A percentile compares a stretch with the other conserved stretches of the same genome.
Conservation (phyloP, 495 filamentous ascomycete genomes). For the Cercophora samala region DNA sequence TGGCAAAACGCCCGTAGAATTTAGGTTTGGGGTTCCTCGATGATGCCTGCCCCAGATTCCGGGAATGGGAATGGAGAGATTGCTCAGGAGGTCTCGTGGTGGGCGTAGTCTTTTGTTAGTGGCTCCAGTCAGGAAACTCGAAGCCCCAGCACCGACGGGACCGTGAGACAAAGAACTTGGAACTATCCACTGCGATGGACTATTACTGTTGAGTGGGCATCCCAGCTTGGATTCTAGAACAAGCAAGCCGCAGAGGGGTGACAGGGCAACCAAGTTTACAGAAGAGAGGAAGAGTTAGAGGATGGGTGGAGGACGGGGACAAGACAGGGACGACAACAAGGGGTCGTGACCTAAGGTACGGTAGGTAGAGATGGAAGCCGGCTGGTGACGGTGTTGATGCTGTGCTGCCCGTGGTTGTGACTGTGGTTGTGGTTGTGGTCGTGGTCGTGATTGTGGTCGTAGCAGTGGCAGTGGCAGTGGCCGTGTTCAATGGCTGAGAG, state of each 20-base stretch:
- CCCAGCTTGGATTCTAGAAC: not conserved
- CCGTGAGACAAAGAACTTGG: conserved; percentile 3
- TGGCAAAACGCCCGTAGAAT: conserved; percentile 25
- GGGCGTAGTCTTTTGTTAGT: not conserved
- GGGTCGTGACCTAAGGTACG: no score
- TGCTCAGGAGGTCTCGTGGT: conserved; percentile 7
- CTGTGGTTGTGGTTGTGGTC: not conserved
- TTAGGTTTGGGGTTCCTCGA: conserved; percentile 14
- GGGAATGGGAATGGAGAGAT: conserved; percentile 9
- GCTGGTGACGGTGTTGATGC: conserved; percentile 21
- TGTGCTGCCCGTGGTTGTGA: conserved; percentile 13
- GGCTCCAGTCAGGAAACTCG: conserved; percentile 2
- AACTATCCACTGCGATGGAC: not conserved
- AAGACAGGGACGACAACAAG: conserved; percentile 5
- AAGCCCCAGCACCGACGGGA: not conserved
- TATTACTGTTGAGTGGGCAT: not conserved
- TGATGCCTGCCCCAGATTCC: conserved; percentile 8
- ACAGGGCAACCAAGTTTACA: not conserved
- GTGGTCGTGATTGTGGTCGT: not conserved
- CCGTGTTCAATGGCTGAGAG: not conserved
- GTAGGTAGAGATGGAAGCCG: conserved; percentile 4
- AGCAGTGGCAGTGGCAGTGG: no score
- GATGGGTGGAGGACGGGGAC: conserved; percentile 8
- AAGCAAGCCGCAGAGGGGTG: conserved; percentile 14
- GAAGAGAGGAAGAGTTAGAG: conserved; percentile 17